Evolutionary conservation across 441 rosid genomes (phyloP), one percentile per base, ranked within the genome.

Genomic region (Erodium chrysanthum): DNA sequence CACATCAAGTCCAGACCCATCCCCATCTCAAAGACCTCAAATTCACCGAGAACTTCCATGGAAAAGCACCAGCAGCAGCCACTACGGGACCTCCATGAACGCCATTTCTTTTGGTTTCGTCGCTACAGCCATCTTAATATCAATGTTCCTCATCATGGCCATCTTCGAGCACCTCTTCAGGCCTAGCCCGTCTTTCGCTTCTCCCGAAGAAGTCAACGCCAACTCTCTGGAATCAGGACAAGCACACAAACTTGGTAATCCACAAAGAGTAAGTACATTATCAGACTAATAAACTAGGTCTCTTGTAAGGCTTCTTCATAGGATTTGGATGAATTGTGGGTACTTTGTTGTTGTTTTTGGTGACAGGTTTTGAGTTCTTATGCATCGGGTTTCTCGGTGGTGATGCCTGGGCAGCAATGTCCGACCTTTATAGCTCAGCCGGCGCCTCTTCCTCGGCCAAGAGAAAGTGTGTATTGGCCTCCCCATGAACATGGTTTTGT

Each of bases 351-450:
- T 20, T 23, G 14, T 60, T 12, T 0, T 12, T 68, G 59, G 27
- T 78, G 73, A 74, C 85, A 89, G 97, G 86, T 78, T 27, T 69
- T 75, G 58, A 59, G 71, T 71, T 17, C 80, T 17, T 75, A 75
- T 64, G 84, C 84, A 56, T 72, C 83, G 5, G 97, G 88, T 75
- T 83, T 85, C 75, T 86, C 96, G 50, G 96, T 93, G 31, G 64
- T 88, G 82, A 93, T 93, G 98, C 98, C 98, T 0, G 98, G 97
- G 31, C 84, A 87, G 73, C 79, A 81, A 12, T 44, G 77, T 54
- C 96, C 98, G 15, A 90, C 95, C 63, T 83, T 75, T 78, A 86
- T 93, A 65, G 98, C 98, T 11, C 89, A 85, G 72, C 92, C 90
- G 14, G 92, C 96, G 59, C 98, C 98, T 21, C 82, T 90, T 14